Evolutionary conservation across 106 monocot species (phyloP).

Genomic region (Cymbidium sinense): DNA sequence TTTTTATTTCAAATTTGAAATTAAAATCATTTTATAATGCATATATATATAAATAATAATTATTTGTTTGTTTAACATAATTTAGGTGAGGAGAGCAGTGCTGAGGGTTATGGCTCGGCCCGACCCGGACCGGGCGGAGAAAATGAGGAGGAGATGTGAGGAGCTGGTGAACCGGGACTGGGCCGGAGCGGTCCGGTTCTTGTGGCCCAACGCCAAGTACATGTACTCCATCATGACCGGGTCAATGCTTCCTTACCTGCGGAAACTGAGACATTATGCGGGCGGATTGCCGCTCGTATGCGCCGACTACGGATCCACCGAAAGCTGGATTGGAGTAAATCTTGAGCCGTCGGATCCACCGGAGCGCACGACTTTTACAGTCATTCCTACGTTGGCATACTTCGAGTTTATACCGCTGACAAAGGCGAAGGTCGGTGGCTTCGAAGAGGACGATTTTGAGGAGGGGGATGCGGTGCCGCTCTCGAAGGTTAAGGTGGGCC

Average conservation of each 20-base stretch:
- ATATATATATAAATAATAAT: too few species aligned
- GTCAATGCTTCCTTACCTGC: slow-evolving; percentile 50
- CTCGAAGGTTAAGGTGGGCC: slow-evolving; percentile 23
- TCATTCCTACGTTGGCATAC: slow-evolving; percentile 46
- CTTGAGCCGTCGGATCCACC: slow-evolving; percentile 35
- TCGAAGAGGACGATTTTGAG: slow-evolving; percentile 20
- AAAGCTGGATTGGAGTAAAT: slow-evolving; percentile 64
- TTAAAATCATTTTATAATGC: too few species aligned
- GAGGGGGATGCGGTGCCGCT: slow-evolving; percentile 35
- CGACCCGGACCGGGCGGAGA: slow-evolving; percentile 18
- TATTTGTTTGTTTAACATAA: too few species aligned
- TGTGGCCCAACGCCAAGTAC: slow-evolving; percentile 73
- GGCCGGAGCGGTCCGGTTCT: slow-evolving; percentile 21
- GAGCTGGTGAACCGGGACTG: slow-evolving; percentile 22
- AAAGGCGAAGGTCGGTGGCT: not conserved
- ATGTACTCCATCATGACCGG: slow-evolving; percentile 55
- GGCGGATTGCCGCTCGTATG: slow-evolving; percentile 38
- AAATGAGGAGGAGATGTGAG: slow-evolving; percentile 20
- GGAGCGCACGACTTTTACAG: slow-evolving; percentile 33
- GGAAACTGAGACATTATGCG: slow-evolving; percentile 50
- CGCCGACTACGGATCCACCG: slow-evolving; percentile 57
- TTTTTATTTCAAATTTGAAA: too few species aligned
- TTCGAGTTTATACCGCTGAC: slow-evolving; percentile 55
- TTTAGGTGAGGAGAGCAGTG: slow-evolving; percentile 24
- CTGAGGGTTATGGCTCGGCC: slow-evolving; percentile 6